Evolutionary conservation across 1,139 yeast genomes (phyloP).

Genomic region (Lodderomyces orthopsilosis): DNA sequence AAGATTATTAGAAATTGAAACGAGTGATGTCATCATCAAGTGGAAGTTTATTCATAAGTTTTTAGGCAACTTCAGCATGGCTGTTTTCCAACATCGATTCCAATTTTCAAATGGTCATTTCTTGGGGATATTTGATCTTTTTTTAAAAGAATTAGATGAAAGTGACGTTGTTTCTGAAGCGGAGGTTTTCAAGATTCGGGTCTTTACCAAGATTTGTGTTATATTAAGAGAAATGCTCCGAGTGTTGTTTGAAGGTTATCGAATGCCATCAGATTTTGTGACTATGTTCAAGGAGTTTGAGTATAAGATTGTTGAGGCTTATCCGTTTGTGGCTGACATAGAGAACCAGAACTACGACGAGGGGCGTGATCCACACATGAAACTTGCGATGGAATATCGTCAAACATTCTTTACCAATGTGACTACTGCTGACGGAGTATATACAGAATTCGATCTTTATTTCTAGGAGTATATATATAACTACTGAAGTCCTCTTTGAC

Average conservation of each 20-base stretch:
- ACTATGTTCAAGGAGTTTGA: neutral
- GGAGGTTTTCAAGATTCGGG: neutral
- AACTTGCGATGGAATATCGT: neutral
- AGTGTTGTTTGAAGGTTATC: neutral
- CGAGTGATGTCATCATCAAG: neutral
- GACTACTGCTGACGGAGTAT: neutral
- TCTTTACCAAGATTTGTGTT: neutral
- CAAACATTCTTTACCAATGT: neutral
- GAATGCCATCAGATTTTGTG: neutral
- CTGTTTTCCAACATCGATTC: neutral
- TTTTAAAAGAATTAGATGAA: neutral
- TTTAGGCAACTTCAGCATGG: neutral
- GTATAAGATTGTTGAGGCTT: neutral
- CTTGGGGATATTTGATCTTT: neutral
- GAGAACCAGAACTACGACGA: neutral
- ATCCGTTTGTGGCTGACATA: neutral
- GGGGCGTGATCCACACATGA: neutral
- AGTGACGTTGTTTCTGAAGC: neutral
- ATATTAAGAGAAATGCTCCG: neutral
- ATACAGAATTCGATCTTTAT: neutral
- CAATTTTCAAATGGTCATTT: neutral
- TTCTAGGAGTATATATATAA: neutral
- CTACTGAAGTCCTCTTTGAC: slow-evolving; percentile 40
- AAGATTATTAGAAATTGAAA: neutral
- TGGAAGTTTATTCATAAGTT: neutral